These are phyloP conservation scores for Bothriochloa decipiens DNA, from an alignment of 176 grass and related monocot species.

Conservation along the genomic window DNA sequence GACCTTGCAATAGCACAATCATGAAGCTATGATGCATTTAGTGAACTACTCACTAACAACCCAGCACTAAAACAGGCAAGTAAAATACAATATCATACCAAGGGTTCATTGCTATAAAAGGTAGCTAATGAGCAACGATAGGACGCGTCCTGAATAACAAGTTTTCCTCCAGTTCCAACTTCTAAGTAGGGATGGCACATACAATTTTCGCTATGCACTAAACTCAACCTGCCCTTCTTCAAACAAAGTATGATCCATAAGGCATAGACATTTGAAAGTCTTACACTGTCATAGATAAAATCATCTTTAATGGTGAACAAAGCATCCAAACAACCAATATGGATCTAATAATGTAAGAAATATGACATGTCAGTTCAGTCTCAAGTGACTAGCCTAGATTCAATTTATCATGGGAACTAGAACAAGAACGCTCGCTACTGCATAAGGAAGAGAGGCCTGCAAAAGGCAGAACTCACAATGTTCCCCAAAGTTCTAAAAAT, in stretches of 20 bases:
- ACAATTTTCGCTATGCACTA: background rate
- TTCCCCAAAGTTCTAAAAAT: conserved; percentile 10
- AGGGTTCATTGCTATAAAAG: conserved; percentile 3
- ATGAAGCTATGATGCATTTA: background rate
- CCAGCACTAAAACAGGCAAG: conserved; percentile 1
- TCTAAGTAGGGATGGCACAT: background rate
- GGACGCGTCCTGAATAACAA: background rate
- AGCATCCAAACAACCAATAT: background rate
- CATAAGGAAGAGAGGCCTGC: background rate
- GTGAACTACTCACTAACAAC: background rate
- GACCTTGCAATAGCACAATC: background rate
- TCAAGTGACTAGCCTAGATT: conserved; percentile 9
- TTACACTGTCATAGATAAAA: background rate
- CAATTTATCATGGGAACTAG: background rate
- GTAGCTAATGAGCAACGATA: background rate
- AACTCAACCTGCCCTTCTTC: conserved; percentile 7
- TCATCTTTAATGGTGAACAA: background rate
- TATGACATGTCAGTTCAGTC: conserved; percentile 1
- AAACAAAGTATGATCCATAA: background rate
- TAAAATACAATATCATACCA: background rate
- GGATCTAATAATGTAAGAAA: background rate
- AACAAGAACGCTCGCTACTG: background rate
- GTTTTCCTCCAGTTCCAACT: background rate
- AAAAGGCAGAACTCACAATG: background rate
- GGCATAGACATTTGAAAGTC: background rate